Evolutionary conservation across 108 stramenopile species (phyloP).

Genomic region (Aurantiochytrium sp.): DNA sequence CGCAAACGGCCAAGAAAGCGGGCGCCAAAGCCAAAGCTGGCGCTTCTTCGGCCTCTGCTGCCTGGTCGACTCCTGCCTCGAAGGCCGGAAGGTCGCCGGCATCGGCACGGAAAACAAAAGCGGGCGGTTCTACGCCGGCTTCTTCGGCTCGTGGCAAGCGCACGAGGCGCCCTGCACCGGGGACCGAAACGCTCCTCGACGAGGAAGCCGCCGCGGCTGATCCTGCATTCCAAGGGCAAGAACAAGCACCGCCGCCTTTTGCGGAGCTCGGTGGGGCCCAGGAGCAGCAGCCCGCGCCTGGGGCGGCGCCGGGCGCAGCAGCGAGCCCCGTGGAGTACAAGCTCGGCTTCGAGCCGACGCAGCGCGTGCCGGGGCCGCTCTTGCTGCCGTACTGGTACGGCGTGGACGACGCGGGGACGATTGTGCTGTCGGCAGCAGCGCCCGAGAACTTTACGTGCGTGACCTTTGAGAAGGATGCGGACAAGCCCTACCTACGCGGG

Average conservation of each 20-base stretch:
- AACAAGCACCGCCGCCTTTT: no score
- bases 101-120: neutral
- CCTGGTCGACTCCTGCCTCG: no score
- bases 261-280: no score
- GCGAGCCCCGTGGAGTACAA: no score
- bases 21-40: neutral
- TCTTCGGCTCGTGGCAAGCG: neutral
- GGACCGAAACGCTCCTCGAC: no score
- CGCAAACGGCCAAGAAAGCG: neutral
- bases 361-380: neutral
- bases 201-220: no score
- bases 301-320: no score
- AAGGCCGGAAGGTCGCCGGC: no score
- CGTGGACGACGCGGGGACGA: neutral
- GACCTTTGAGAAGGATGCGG: neutral
- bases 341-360: neutral
- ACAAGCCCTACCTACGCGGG: neutral
- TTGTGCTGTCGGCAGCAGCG: neutral
- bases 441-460: neutral
- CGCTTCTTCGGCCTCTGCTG: no score
- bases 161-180: neutral
- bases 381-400: slow-evolving; percentile 15
- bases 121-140: no score
- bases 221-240: no score
- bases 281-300: no score